A percentile compares a stretch with the other conserved stretches of the same genome.
These are phyloP conservation scores for Phytopythium sindhum DNA, from an alignment of 352 stramenopile genomes.

Conservation along the genomic window DNA sequence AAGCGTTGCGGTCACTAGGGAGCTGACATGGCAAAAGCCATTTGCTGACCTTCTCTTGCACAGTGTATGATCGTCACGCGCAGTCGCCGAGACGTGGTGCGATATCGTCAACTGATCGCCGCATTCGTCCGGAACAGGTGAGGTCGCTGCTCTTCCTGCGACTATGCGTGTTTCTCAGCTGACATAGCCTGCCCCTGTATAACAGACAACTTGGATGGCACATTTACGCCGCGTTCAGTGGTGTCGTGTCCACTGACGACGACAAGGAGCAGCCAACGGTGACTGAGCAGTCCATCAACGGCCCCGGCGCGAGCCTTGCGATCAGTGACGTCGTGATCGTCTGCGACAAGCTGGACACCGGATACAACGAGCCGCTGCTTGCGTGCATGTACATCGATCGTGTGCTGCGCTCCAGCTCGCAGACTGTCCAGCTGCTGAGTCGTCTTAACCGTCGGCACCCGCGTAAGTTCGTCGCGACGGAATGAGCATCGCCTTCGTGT, in stretches of 20 bases:
- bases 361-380: slow-evolving; percentile 77
- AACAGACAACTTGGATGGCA: slow-evolving; percentile 45
- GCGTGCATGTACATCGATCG: slow-evolving; percentile 84
- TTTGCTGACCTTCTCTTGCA: slow-evolving; percentile 6
- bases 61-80: slow-evolving; percentile 83
- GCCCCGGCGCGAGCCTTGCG: slow-evolving; percentile 35
- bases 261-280: slow-evolving; percentile 17
- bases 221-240: slow-evolving; percentile 73
- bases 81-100: slow-evolving; percentile 74
- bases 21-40: slow-evolving; percentile 6
- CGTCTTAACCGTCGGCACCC: slow-evolving; percentile 73
- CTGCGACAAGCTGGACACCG: slow-evolving; percentile 85
- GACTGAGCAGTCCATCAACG: slow-evolving; percentile 70
- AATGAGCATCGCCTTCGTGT: background rate
- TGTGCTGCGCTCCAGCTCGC: slow-evolving; percentile 52
- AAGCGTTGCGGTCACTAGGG: background rate
- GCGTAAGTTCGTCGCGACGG: slow-evolving; percentile 8
- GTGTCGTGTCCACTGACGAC: slow-evolving; percentile 25
- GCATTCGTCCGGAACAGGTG: slow-evolving; percentile 56
- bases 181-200: background rate
- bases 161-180: background rate
- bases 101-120: slow-evolving; percentile 63
- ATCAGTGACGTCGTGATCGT: slow-evolving; percentile 78
- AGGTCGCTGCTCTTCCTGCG: background rate
- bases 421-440: slow-evolving; percentile 80